Percentiles rank a stretch among this genome's conserved stretches.
Conservation (phyloP, 768 basidiomycete genomes). For the Kwoniella europaea region DNA sequence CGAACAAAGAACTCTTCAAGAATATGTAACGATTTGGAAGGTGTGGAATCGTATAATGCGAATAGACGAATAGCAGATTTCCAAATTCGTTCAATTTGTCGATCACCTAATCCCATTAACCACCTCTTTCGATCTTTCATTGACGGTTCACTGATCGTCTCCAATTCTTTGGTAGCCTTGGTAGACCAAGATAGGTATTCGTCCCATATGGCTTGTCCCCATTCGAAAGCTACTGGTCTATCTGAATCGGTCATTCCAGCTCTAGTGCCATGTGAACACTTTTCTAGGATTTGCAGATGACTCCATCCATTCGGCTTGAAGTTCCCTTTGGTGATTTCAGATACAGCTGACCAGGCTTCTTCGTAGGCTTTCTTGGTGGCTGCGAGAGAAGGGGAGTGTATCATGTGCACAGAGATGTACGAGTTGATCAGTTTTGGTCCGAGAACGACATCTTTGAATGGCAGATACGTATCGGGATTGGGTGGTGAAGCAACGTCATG, state of each 20-base stretch:
- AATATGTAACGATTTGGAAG: conserved; percentile 63
- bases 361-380: conserved; percentile 64
- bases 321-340: background rate
- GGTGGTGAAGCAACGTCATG: conserved; percentile 58
- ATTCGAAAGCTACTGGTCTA: conserved; percentile 60
- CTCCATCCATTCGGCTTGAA: conserved; percentile 62
- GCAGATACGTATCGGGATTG: conserved; percentile 2
- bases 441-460: conserved; percentile 67
- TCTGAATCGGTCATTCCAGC: conserved; percentile 61
- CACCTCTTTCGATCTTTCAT: conserved; percentile 1
- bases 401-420: conserved; percentile 77
- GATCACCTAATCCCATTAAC: conserved; percentile 35
- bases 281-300: conserved; percentile 72
- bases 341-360: conserved; percentile 27
- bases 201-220: conserved; percentile 70
- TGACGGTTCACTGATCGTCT: background rate
- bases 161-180: background rate
- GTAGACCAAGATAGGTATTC: conserved; percentile 62
- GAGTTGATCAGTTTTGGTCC: conserved; percentile 74
- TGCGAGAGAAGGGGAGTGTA: conserved; percentile 64
- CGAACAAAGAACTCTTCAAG: conserved; percentile 68
- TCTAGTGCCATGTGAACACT: conserved; percentile 63
- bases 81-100: conserved; percentile 70
- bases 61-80: conserved; percentile 70
- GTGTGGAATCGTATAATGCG: conserved; percentile 59